Evolutionary conservation across 768 basidiomycete species (phyloP).

Genomic region (Tulasnella sp.): DNA sequence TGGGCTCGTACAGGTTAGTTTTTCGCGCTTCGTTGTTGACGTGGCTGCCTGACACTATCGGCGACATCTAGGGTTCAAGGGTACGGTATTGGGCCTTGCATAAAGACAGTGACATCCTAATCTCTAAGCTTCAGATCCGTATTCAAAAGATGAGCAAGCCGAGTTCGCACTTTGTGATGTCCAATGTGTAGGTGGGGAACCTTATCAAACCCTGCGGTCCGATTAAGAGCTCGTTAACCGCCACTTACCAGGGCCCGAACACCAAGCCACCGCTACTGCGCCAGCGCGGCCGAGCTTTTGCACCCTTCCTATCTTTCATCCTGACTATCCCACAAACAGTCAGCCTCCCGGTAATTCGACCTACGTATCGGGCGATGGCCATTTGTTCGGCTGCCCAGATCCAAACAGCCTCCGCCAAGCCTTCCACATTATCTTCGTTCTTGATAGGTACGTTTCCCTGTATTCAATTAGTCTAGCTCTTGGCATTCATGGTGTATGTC

Average conservation of each 20-base stretch:
- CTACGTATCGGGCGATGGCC: conserved; percentile 51
- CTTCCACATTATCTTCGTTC: conserved; percentile 51
- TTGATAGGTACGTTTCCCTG: conserved; percentile 37
- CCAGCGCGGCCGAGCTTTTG: conserved; percentile 48
- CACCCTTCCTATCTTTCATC: conserved; percentile 47
- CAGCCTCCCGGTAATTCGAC: conserved; percentile 31
- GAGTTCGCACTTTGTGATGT: conserved; percentile 44
- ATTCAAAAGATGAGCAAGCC: conserved; percentile 48
- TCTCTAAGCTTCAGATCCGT: conserved; percentile 41
- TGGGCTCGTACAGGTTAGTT: conserved; percentile 51
- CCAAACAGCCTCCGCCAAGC: conserved; percentile 46
- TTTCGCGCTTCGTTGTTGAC: not conserved
- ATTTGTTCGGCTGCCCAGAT: conserved; percentile 47
- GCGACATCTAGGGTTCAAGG: conserved; percentile 44
- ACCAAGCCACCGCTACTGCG: conserved; percentile 34
- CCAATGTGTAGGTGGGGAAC: conserved; percentile 30
- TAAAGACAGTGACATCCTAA: conserved; percentile 23
- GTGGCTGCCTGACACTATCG: not conserved
- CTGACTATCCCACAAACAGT: conserved; percentile 27
- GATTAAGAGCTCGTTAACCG: not conserved
- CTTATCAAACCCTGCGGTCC: not conserved
- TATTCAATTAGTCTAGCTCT: not conserved
- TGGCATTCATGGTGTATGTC: not conserved
- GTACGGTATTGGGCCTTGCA: conserved; percentile 25
- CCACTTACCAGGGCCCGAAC: conserved; percentile 44